Evolutionary conservation across 805 yeast species (phyloP).

Genomic region (Candida namnaoensis): DNA sequence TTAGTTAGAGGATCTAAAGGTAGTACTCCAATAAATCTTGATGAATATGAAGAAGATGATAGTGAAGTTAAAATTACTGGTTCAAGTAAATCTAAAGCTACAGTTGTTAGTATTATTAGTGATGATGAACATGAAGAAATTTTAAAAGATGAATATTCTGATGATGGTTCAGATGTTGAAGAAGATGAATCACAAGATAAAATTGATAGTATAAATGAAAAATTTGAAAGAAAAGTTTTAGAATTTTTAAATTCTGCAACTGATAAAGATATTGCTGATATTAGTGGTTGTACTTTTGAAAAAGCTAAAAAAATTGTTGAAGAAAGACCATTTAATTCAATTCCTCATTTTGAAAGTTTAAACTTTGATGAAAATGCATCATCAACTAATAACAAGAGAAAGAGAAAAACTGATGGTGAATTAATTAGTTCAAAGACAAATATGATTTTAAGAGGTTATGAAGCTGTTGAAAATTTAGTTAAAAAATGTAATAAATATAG

Average conservation of each 20-base stretch:
- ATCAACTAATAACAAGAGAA: conserved; percentile 23
- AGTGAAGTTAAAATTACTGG: conserved; percentile 4
- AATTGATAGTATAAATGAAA: conserved; percentile 18
- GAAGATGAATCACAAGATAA: conserved; percentile 20
- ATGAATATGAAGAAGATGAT: conserved; percentile 19
- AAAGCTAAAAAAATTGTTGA: conserved; percentile 57
- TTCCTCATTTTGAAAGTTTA: conserved; percentile 51
- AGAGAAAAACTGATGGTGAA: conserved; percentile 58
- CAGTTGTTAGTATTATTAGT: conserved; percentile 5
- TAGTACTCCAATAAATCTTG: conserved; percentile 12
- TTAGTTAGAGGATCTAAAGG: conserved; percentile 28
- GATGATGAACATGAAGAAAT: conserved; percentile 35
- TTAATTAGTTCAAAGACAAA: conserved; percentile 64
- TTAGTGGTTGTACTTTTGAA: conserved; percentile 60
- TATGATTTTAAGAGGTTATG: conserved; percentile 74
- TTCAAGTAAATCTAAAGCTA: too few species aligned
- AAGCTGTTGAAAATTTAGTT: conserved; percentile 90
- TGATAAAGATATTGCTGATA: conserved; percentile 68
- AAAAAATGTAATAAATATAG: conserved; percentile 78
- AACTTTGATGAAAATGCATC: conserved; percentile 36
- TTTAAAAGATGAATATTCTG: conserved; percentile 31
- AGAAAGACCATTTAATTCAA: conserved; percentile 58
- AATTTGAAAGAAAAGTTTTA: conserved; percentile 59
- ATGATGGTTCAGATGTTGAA: conserved; percentile 39
- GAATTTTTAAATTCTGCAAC: conserved; percentile 76